Evolutionary conservation across 306 rosid genomes (phyloP), one percentile per base, ranked within the genome.

Genomic region (Sphenostylis stenocarpa): DNA sequence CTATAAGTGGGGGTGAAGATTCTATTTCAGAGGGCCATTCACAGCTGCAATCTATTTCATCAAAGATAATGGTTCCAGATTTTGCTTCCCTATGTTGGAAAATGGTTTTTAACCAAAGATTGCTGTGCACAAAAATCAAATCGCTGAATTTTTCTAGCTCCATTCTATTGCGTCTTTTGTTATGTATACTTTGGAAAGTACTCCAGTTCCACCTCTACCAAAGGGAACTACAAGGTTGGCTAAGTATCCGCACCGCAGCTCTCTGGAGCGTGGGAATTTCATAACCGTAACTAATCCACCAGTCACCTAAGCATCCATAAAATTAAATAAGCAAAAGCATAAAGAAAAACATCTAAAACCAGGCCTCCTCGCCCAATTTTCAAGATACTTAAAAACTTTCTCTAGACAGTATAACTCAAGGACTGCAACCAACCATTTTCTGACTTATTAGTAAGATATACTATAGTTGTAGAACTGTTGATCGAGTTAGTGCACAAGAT

Each of bases 211-310:
- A 91, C 56, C 80, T 44, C 69, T 87, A 86, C 88, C 91, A 82
- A 80, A 83, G 90, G 65, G 89, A 86, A 73, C 97, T 89, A 58
- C 94, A 91, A 4, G 94, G 91, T 84, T 91, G 93, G 80, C 86
- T 80, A 55, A 89, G 77, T 77, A 91, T 91, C 84, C 88, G 47
- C 53, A 88, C 73, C 29, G 97, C 97, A 13, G 70, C 87, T 75
- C 81, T 89, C 77, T 91, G 94, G 29, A 89, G 87, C 0, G 89
- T 73, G 10, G 93, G 91, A 77, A 89, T 85, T 67, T 89, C 94
- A 41, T 87, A 89, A 16, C 97, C 97, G 67, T 89, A 91, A 64
- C 85, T 89, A 3, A 84, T 83, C 97, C 94, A 89, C 97, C 97
- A 91, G 72, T 89, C 94, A 56, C 92, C 94, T 89, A 21, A 7